Percentiles rank a stretch among this genome's conserved stretches.
These are phyloP conservation scores for Cryptosporidium viatorum DNA, from an alignment of 169 alveolate species.

Conservation along the genomic window DNA sequence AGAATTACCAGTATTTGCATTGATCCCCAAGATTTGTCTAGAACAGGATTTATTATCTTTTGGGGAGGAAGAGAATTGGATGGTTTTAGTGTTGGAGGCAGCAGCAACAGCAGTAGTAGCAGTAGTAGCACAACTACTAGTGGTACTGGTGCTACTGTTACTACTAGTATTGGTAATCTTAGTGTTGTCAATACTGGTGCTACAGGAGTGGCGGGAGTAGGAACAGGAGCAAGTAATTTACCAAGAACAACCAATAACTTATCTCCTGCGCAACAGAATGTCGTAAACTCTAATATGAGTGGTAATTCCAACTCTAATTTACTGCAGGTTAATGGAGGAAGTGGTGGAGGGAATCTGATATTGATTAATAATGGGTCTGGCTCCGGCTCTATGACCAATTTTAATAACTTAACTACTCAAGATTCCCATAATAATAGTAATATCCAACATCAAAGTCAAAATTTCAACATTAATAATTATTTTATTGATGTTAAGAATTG, in stretches of 20 bases:
- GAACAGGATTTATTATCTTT: slow-evolving; percentile 63
- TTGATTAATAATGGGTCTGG: background rate
- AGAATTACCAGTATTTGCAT: slow-evolving; percentile 59
- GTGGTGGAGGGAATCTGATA: background rate
- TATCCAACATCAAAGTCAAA: background rate
- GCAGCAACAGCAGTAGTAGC: background rate
- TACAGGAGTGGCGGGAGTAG: background rate
- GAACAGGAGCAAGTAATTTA: background rate
- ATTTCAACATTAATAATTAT: background rate
- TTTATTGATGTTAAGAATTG: slow-evolving; percentile 46
- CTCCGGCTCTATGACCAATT: background rate
- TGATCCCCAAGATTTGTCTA: slow-evolving; percentile 64
- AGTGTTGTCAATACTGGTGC: background rate
- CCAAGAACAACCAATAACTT: slow-evolving; percentile 9
- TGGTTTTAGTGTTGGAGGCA: background rate
- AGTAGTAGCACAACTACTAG: background rate
- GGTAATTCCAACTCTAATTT: background rate
- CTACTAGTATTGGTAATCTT: no score
- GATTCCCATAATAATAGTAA: background rate
- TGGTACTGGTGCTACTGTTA: background rate
- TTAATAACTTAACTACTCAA: background rate
- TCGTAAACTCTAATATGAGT: background rate
- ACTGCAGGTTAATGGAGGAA: background rate
- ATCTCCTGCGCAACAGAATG: slow-evolving; percentile 36
- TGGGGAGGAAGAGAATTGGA: slow-evolving; percentile 74